These are phyloP conservation scores for Saccharomycopsis selenospora DNA, from an alignment of 805 yeast genomes.

Conservation along the genomic window DNA sequence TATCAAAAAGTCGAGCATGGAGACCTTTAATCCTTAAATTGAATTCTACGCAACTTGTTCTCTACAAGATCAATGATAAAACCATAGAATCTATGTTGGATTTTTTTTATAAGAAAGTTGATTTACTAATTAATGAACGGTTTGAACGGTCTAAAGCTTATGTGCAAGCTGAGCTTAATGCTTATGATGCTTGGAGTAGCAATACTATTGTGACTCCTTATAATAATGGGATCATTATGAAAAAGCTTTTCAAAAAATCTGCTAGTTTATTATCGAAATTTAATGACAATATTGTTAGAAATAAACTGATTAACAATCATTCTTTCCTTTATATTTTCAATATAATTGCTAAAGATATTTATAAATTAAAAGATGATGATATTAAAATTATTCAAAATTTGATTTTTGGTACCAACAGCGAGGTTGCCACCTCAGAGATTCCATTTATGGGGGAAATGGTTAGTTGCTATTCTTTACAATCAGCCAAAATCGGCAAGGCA, in stretches of 20 bases:
- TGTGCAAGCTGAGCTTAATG: not conserved
- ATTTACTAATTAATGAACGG: constrained; percentile 3
- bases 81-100: constrained; percentile 3
- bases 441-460: constrained; percentile 4
- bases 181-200: constrained; percentile 1
- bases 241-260: constrained; percentile 1
- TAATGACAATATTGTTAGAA: not conserved
- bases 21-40: constrained; percentile 10
- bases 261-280: not conserved
- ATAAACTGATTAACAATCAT: not conserved
- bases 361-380: not conserved
- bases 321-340: not conserved
- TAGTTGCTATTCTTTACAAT: constrained; percentile 70
- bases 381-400: not conserved
- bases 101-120: constrained; percentile 7
- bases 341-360: not conserved
- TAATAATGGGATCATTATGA: not conserved
- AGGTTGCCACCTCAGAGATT: not conserved
- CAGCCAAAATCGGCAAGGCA: constrained; percentile 79
- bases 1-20: constrained; percentile 7
- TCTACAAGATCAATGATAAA: constrained; percentile 2
- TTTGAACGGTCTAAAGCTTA: not conserved
- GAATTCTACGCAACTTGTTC: constrained; percentile 13
- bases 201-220: not conserved
- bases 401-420: not conserved